Evolutionary conservation across 73 alveolate genomes (phyloP), one percentile per base, ranked within the genome.

Genomic region (Urostyla sp.): DNA sequence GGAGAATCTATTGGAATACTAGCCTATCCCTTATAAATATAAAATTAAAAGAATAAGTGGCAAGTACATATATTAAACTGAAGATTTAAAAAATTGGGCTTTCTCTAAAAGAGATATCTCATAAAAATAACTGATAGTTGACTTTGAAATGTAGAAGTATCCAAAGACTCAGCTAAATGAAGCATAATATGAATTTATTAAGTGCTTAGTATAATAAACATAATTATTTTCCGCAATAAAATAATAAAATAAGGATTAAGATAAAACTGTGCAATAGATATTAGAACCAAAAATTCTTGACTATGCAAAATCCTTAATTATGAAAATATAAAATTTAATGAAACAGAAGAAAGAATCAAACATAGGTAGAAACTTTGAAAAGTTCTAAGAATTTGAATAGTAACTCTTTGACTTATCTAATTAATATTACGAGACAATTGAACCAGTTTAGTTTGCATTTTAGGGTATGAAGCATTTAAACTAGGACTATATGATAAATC

Each of bases 361-460:
- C 26, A 63, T 5, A 20, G 53, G 7, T 15, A 36, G 53, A 28
- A 81, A 63, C 18, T 21, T 37, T 23, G 95, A 88, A 0, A 85
- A 67, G 50, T 86, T 84, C 72, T 67, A 63, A 8, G 60, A 78
- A 34, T 50, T 75, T 40, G 75, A 84, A 13, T 88, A 83, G 58
- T 91, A 90, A 82, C 79, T 93, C 24, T 80, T 58, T 86, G 94
- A 69, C 1, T 75, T 87, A 76, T 78, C 97, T 10, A 78, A 88
- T 59, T 63, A 93, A 75, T 95, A 90, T 81, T 93, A 91, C 88
- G 99, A 95, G 83, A 43, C 93, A 40, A 80, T 87, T 27, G 95
- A 96, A 0, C 76, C 85, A 32, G 87, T 76, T 1, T 15, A 10
- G 27, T 63, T 63, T 63, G 79, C 60, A 7, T 2, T 43, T 6